A percentile compares a stretch with the other conserved stretches of the same genome.
Evolutionary conservation across 306 rosid species (phyloP).

Genomic region (Quercus berberidifolia): DNA sequence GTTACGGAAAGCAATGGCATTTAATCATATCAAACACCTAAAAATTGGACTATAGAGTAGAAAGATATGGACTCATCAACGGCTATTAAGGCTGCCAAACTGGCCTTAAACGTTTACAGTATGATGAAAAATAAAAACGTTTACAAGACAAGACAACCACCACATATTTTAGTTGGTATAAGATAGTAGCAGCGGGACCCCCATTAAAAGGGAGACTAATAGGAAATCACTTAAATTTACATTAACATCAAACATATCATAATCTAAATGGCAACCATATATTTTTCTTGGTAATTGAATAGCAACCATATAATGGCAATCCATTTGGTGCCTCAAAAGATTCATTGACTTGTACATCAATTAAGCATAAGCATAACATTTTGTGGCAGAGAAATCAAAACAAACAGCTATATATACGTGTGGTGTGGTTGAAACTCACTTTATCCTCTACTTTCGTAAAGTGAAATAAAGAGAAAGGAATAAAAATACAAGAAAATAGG

Average conservation of each 20-base stretch:
- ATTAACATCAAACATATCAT: not conserved
- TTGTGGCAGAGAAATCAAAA: slow-evolving; percentile 2
- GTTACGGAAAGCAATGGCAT: too few relatives aligned
- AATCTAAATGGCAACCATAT: not conserved
- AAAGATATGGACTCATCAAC: not conserved
- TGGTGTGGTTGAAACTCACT: slow-evolving; percentile 11
- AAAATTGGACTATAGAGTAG: not conserved
- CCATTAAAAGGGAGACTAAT: not conserved
- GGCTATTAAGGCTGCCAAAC: not conserved
- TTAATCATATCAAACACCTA: not conserved
- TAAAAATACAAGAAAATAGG: not conserved
- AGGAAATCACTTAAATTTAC: not conserved
- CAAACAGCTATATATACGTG: not conserved
- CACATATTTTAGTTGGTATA: slow-evolving; percentile 1
- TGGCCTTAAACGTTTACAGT: not conserved
- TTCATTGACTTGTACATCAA: not conserved
- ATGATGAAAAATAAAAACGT: too few relatives aligned
- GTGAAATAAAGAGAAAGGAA: not conserved
- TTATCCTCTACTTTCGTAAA: slow-evolving; percentile 2
- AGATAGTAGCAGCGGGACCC: slow-evolving; percentile 21
- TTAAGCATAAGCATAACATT: not conserved
- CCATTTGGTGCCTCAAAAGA: not conserved
- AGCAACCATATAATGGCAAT: not conserved
- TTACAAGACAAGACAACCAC: not conserved
- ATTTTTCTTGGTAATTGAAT: too few relatives aligned